phyloP scores from a whole-genome alignment of 2,329 filamentous ascomycete genomes.

The Diaporthe sp. region DNA sequence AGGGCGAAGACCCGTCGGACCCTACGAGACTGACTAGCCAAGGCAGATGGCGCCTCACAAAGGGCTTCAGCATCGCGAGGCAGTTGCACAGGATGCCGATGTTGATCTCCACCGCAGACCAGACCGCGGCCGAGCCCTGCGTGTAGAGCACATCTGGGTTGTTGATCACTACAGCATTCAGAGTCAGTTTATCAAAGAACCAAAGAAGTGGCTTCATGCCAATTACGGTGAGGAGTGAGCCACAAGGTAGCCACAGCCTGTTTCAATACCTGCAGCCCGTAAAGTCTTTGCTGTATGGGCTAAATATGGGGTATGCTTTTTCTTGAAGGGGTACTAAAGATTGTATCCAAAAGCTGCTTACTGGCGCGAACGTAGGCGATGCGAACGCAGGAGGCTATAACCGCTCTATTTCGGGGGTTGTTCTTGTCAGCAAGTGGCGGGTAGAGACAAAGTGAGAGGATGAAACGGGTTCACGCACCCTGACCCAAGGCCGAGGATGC shows the following conservation, averaged over 20 bases:
- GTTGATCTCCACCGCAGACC: constrained; percentile 50
- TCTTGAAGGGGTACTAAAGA: too few relatives aligned
- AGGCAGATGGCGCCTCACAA: constrained; percentile 38
- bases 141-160: constrained; percentile 47
- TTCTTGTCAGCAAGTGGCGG: neutral
- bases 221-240: too few relatives aligned
- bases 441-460: neutral
- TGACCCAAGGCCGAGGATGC: constrained; percentile 56
- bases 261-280: too few relatives aligned
- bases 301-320: too few relatives aligned
- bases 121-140: constrained; percentile 40
- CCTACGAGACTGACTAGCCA: constrained; percentile 34
- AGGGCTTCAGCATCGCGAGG: constrained; percentile 40
- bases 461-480: constrained; percentile 43
- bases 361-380: constrained; percentile 40
- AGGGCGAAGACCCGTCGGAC: constrained; percentile 1
- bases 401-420: constrained; percentile 34
- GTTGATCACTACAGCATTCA: constrained; percentile 23
- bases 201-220: too few relatives aligned
- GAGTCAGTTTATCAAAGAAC: too few relatives aligned
- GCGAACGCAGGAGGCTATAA: constrained; percentile 42
- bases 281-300: too few relatives aligned
- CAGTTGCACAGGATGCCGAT: constrained; percentile 43
- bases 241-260: too few relatives aligned
- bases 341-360: too few relatives aligned